Base-by-base conservation (phyloP, 2,329 filamentous ascomycete genomes). In the Fusarium sp. region DNA sequence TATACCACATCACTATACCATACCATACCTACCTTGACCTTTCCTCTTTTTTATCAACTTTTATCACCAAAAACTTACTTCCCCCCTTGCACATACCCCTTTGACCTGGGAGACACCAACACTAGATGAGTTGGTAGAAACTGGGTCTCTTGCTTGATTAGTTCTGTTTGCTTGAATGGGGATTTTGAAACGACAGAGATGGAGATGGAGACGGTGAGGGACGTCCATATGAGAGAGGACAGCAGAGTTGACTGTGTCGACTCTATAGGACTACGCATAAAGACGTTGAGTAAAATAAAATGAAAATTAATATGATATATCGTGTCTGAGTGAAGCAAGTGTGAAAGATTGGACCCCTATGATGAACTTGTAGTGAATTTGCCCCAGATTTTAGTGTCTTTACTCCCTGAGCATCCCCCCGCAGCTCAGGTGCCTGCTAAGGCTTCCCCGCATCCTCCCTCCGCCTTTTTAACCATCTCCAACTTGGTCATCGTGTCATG, bases 41-140 rank as follows among this genome's bases (percentile, higher is more conserved):
- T 68, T 67, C 33, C 57, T 29, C 22, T 35, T 50, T 66, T 57
- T 63, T 70, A 64, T 50, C 58, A 58, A 53, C 47, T 53, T 72
- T 62, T 63, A 58, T 55, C 62, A 55, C 57, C 45, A 59, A 63
- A 65, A 46, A 29, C 42, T 60, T 42, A 27, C 27, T 15, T 50
- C 41, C 58, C 25, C 12, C 68, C 50, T 70, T 74, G 73, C 74
- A 76, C 75, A 77, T 60, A 41, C 73, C 74, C 69, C 66, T 50
- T 68, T 59, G 22, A 56, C 46, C 47, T 62, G 20, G 41, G 47
- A 44, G 57, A 47, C 42, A 47, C 47, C 64, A 27, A 64, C 33
- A 49, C 55, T 66, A 66, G 59, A 65, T 54, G 58, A 53, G 65
- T 62, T 65, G 60, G 62, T 57, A 54, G 69, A 42, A 53, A 68